phyloP scores from a whole-genome alignment of 495 filamentous ascomycete species.

The Cercophora sp. region DNA sequence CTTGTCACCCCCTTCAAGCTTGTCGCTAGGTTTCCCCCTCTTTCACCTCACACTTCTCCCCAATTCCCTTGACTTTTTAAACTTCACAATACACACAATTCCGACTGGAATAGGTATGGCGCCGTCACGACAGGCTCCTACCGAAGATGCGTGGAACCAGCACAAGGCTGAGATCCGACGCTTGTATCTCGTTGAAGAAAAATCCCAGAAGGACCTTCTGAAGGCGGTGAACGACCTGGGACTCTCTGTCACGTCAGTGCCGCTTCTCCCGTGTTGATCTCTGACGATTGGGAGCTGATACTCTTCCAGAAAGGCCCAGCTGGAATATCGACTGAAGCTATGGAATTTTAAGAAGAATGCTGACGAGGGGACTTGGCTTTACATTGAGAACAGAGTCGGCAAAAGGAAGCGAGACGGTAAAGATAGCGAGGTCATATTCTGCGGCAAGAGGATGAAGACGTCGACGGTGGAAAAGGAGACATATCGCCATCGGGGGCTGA shows the following conservation, averaged over 20 bases:
- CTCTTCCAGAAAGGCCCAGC: background rate
- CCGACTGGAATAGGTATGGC: background rate
- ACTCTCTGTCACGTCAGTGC: constrained; percentile 1
- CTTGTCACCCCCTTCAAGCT: background rate
- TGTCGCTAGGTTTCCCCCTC: background rate
- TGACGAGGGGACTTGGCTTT: constrained; percentile 1
- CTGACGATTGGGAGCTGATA: background rate
- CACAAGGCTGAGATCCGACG: constrained; percentile 4
- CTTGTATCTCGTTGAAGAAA: constrained; percentile 1
- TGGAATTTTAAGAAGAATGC: constrained; percentile 1
- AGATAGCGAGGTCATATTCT: constrained; percentile 3
- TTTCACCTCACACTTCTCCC: background rate
- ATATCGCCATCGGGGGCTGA: background rate
- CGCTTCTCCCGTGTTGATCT: background rate
- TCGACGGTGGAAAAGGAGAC: constrained; percentile 5
- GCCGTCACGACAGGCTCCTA: background rate
- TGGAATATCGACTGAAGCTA: constrained; percentile 8
- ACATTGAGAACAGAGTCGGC: background rate
- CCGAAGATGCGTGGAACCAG: background rate
- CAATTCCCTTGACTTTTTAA: background rate
- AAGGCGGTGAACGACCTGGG: background rate
- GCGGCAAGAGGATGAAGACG: background rate
- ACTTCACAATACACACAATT: background rate
- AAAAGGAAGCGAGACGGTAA: background rate
- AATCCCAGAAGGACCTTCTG: constrained; percentile 1